phyloP scores from a whole-genome alignment of 768 basidiomycete species.

The Candolleomyces aberdarensis region DNA sequence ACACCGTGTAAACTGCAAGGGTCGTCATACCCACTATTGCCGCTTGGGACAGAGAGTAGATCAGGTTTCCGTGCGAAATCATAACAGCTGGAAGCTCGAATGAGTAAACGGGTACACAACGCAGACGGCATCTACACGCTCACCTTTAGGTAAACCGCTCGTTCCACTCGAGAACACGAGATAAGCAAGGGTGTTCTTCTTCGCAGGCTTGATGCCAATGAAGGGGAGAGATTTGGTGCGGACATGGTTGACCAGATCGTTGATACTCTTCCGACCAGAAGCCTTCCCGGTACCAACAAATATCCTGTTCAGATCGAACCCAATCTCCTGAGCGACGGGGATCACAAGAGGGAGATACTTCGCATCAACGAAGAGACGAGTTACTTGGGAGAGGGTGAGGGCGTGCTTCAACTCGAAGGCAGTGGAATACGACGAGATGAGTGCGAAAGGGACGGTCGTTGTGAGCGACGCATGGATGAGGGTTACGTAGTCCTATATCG shows the following conservation, averaged over 20 bases:
- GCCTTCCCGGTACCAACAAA: constrained; percentile 44
- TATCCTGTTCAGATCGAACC: constrained; percentile 40
- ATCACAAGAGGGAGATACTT: constrained; percentile 25
- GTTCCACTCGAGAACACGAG: constrained; percentile 78
- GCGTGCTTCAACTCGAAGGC: constrained; percentile 37
- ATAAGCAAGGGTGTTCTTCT: constrained; percentile 58
- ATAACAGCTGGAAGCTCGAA: constrained; percentile 49
- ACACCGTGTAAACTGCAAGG: constrained; percentile 36
- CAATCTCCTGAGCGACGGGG: constrained; percentile 32
- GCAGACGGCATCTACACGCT: background rate
- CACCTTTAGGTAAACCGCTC: constrained; percentile 73
- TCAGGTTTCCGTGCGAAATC: constrained; percentile 67
- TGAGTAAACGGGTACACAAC: background rate
- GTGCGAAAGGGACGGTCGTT: constrained; percentile 29
- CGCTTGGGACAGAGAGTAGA: constrained; percentile 40
- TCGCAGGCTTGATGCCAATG: constrained; percentile 42
- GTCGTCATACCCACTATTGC: constrained; percentile 26
- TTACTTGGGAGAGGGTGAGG: constrained; percentile 28
- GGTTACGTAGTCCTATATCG: constrained; percentile 30
- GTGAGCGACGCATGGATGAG: constrained; percentile 29
- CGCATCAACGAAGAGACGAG: constrained; percentile 32
- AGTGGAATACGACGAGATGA: constrained; percentile 35
- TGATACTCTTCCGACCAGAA: constrained; percentile 40
- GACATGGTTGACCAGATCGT: constrained; percentile 40
- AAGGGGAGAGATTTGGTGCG: constrained; percentile 34